A percentile compares a stretch with the other conserved stretches of the same genome.
These are phyloP conservation scores for Adansonia digitata DNA, from an alignment of 345 rosid genomes.

Conservation along the genomic window DNA sequence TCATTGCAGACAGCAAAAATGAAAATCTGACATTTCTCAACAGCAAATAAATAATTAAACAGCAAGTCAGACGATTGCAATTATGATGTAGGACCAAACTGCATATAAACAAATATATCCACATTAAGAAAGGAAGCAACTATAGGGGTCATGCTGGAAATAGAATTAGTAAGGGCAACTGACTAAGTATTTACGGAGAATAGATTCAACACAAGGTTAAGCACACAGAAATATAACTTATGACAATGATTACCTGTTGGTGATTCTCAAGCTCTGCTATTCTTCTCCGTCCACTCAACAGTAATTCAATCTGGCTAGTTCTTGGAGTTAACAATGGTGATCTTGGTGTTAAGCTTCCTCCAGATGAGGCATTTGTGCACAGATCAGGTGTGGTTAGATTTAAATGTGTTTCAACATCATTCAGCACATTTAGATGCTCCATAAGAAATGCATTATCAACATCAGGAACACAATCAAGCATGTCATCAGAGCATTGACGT, in stretches of 20 bases:
- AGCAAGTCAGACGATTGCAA: not conserved
- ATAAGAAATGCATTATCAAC: constrained; percentile 42
- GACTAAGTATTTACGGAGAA: not conserved
- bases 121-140: not conserved
- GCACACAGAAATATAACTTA: not conserved
- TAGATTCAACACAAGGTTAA: not conserved
- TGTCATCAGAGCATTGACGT: constrained; percentile 50
- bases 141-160: not conserved
- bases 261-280: constrained; percentile 75
- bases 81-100: not conserved
- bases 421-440: constrained; percentile 46
- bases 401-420: constrained; percentile 36
- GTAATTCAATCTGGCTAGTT: constrained; percentile 71
- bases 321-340: constrained; percentile 77
- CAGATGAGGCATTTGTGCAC: constrained; percentile 49
- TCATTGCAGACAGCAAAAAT: not conserved
- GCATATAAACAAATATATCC: not conserved
- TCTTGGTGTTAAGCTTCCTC: constrained; percentile 86
- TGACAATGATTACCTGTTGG: constrained; percentile 55
- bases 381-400: constrained; percentile 26
- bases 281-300: constrained; percentile 63
- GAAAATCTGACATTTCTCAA: not conserved
- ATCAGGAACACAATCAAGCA: constrained; percentile 56
- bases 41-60: not conserved
- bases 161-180: constrained; percentile 1